A percentile compares a stretch with the other conserved stretches of the same genome.
phyloP scores from a whole-genome alignment of 139 green algal species.

The Tetratostichococcus sp. region DNA sequence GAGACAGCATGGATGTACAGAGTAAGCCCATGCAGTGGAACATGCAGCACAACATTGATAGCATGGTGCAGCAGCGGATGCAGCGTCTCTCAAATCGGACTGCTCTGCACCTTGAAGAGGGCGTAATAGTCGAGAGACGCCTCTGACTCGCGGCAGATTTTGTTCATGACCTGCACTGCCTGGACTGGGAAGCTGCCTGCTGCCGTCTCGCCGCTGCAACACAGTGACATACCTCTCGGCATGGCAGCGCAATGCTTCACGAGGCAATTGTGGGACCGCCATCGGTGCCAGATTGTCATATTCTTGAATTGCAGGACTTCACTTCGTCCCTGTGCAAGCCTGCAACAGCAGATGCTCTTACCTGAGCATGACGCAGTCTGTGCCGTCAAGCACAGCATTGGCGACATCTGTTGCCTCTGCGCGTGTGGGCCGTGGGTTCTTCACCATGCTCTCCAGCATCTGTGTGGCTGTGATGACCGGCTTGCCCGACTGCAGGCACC shows the following conservation, averaged over 20 bases:
- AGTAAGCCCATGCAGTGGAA: too few relatives aligned
- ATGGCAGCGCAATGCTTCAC: too few relatives aligned
- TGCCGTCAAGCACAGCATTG: slow-evolving; percentile 95
- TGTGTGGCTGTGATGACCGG: slow-evolving; percentile 96
- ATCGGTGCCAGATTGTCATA: too few relatives aligned
- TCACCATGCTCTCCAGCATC: slow-evolving; percentile 93
- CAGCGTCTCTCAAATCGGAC: too few relatives aligned
- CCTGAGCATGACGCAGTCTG: slow-evolving; percentile 96
- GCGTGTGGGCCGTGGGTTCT: slow-evolving; percentile 90
- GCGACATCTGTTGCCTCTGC: slow-evolving; percentile 94
- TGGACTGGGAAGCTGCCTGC: slow-evolving; percentile 85
- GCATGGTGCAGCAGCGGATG: too few relatives aligned
- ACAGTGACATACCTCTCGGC: too few relatives aligned
- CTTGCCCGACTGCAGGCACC: slow-evolving; percentile 65
- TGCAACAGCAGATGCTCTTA: too few relatives aligned
- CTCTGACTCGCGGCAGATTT: slow-evolving; percentile 91
- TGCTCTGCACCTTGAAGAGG: slow-evolving; percentile 85
- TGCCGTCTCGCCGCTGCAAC: slow-evolving; percentile 84
- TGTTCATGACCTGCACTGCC: slow-evolving; percentile 77
- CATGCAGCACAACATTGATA: too few relatives aligned
- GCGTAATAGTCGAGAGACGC: slow-evolving; percentile 90
- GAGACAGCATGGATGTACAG: too few relatives aligned
- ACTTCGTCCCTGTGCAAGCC: too few relatives aligned
- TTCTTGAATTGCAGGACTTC: too few relatives aligned
- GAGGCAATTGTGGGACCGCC: too few relatives aligned